Evolutionary conservation across 768 basidiomycete species (phyloP).

Genomic region (Amanita rubescens): DNA sequence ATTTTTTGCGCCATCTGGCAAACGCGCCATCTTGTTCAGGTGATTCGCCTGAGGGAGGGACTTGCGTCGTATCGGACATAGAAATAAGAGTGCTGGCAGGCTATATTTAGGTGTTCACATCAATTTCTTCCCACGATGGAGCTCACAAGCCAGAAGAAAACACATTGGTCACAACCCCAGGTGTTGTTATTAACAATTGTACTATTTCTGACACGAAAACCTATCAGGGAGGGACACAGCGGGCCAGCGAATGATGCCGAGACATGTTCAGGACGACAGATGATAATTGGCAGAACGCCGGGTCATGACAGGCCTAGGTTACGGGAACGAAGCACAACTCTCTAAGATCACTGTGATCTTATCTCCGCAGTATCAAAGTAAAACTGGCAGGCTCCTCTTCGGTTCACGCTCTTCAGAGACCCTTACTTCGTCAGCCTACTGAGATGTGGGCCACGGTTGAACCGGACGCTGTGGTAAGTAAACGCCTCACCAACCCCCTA

Average conservation of each 20-base stretch:
- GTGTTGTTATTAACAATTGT: too few species aligned
- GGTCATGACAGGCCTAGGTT: not conserved
- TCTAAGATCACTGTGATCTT: not conserved
- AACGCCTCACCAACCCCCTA: not conserved
- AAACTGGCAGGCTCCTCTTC: not conserved
- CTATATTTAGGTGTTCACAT: conserved; percentile 6
- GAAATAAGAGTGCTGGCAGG: conserved; percentile 11
- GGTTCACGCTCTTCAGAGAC: not conserved
- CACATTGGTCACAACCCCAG: too few species aligned
- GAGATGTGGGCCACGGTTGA: not conserved
- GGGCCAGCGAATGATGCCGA: not conserved
- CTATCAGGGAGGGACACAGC: not conserved
- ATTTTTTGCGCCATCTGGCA: conserved; percentile 41
- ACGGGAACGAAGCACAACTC: not conserved
- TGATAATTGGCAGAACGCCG: not conserved
- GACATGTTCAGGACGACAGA: not conserved
- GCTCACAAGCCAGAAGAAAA: not conserved
- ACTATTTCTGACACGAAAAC: not conserved
- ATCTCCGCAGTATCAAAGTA: not conserved
- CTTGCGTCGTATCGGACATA: conserved; percentile 20
- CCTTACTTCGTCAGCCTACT: not conserved
- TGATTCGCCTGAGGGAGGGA: conserved; percentile 13
- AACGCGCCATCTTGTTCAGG: conserved; percentile 29
- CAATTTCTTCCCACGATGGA: conserved; percentile 1
- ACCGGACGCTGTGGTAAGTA: not conserved